phyloP scores from a whole-genome alignment of 495 filamentous ascomycete genomes.

The Opeltia flavorubescens region DNA sequence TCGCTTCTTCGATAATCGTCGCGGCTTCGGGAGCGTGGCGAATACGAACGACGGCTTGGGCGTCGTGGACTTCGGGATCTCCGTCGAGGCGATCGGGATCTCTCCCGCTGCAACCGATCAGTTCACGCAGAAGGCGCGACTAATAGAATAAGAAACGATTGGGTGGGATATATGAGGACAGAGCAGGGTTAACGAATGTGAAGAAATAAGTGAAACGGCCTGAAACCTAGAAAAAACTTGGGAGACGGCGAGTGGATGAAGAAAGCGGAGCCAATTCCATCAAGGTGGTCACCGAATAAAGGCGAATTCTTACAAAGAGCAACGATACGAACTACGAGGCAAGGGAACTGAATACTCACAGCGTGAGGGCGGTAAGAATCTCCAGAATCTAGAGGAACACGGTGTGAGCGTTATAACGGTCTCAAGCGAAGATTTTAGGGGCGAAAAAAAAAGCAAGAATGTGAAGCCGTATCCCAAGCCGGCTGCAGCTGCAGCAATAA shows the following conservation, averaged over 20 bases:
- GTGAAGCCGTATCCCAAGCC: conserved; percentile 6
- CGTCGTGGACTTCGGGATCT: conserved; percentile 67
- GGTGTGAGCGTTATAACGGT: conserved; percentile 15
- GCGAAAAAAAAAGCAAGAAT: conserved; percentile 3
- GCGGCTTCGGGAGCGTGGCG: conserved; percentile 80
- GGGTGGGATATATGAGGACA: background rate
- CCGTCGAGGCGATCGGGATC: conserved; percentile 84
- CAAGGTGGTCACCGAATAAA: too few species aligned
- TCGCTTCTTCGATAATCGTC: conserved; percentile 76
- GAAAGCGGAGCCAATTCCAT: background rate
- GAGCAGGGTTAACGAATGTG: background rate
- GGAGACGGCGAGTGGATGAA: background rate
- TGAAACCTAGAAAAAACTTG: background rate
- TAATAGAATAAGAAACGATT: background rate
- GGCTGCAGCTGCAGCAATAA: conserved; percentile 8
- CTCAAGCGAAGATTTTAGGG: background rate
- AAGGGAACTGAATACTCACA: conserved; percentile 30
- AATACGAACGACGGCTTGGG: conserved; percentile 76
- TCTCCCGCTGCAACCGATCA: conserved; percentile 58
- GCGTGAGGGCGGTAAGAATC: conserved; percentile 42
- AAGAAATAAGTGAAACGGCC: too few species aligned
- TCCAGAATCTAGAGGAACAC: conserved; percentile 23
- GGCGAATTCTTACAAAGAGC: too few species aligned
- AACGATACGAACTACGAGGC: conserved; percentile 3
- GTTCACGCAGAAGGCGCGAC: background rate